A percentile compares a stretch with the other conserved stretches of the same genome.
Evolutionary conservation across 192 early-diverging fungal genomes (phyloP).

Genomic region (Umbelopsis sp.): DNA sequence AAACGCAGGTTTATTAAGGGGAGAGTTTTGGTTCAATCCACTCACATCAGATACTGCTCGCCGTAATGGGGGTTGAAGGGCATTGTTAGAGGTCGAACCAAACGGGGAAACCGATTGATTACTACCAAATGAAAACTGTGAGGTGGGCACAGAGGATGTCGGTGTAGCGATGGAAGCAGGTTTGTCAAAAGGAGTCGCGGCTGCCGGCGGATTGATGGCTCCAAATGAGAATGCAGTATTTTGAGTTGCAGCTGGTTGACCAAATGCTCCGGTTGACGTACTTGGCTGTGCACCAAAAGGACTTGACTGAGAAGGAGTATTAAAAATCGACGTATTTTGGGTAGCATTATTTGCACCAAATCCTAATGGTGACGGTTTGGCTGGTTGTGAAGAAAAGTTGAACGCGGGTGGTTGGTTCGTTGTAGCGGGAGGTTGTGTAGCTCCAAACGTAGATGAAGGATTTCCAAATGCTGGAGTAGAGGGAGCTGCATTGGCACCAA

Average conservation of each 20-base stretch:
- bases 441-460: neutral
- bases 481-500: neutral
- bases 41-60: conserved; percentile 10
- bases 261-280: neutral
- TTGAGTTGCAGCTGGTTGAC: neutral
- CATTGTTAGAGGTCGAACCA: neutral
- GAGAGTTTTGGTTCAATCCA: neutral
- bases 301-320: neutral
- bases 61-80: neutral
- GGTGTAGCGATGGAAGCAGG: neutral
- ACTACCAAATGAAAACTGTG: neutral
- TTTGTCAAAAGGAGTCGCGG: neutral
- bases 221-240: neutral
- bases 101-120: neutral
- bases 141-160: neutral
- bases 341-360: neutral
- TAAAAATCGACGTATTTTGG: neutral
- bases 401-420: neutral
- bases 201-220: neutral
- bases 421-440: neutral
- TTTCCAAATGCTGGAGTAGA: neutral
- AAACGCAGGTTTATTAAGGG: neutral
- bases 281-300: neutral
- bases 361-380: neutral
- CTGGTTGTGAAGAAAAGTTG: neutral